A percentile compares a stretch with the other conserved stretches of the same genome.
These are phyloP conservation scores for Dendrobium catenatum DNA, from an alignment of 106 monocot species.

Conservation along the genomic window DNA sequence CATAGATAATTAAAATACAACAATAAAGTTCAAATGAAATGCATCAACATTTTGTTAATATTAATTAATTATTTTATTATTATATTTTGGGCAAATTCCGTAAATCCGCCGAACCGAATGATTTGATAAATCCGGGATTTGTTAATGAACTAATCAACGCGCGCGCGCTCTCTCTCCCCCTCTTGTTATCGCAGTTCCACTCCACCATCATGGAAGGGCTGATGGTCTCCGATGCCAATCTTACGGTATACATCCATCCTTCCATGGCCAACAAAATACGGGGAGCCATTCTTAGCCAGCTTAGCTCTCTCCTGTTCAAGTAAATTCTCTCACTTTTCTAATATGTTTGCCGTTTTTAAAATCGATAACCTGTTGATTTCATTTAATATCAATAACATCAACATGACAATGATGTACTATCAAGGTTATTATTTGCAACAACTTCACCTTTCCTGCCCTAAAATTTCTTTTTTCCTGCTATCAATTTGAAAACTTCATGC, in stretches of 20 bases:
- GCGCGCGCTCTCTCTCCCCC: not conserved
- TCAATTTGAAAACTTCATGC: not conserved
- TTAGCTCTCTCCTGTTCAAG: constrained; percentile 81
- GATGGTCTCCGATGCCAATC: constrained; percentile 33
- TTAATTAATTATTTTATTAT: no score
- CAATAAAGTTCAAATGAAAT: no score
- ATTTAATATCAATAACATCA: not conserved
- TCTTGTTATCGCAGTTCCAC: not conserved
- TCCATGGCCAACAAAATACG: constrained; percentile 40
- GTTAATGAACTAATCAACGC: no score
- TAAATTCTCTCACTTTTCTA: constrained; percentile 7
- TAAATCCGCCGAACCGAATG: no score
- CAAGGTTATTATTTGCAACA: not conserved
- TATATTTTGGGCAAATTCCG: no score
- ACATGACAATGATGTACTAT: not conserved
- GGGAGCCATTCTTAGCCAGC: constrained; percentile 57
- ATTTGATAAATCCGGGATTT: no score
- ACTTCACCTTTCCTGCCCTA: not conserved
- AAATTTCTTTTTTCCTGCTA: not conserved
- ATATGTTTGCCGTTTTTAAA: not conserved
- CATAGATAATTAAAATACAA: no score
- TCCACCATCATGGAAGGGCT: constrained; percentile 43
- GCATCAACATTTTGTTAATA: no score
- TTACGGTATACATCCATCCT: constrained; percentile 78
- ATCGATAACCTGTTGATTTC: not conserved